These are phyloP conservation scores for Penicillium sp. DNA, from an alignment of 2,329 filamentous ascomycete genomes.

Conservation along the genomic window DNA sequence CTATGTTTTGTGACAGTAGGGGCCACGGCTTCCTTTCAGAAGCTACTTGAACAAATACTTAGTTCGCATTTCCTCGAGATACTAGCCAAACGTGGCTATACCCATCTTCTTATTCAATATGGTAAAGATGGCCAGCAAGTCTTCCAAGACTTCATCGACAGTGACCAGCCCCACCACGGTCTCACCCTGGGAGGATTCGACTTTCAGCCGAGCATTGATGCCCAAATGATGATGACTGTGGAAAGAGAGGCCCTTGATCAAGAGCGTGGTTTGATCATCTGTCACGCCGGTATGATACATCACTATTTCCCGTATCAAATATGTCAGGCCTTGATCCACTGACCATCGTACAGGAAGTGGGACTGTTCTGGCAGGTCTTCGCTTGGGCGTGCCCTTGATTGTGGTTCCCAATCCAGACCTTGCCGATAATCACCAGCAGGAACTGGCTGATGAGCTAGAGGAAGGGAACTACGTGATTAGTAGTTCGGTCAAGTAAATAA, in stretches of 20 bases:
- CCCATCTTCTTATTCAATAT: slow-evolving; percentile 75
- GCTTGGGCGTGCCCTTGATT: slow-evolving; percentile 72
- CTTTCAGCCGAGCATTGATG: slow-evolving; percentile 62
- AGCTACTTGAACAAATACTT: slow-evolving; percentile 67
- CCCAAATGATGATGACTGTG: slow-evolving; percentile 58
- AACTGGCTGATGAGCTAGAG: slow-evolving; percentile 76
- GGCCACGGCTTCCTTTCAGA: slow-evolving; percentile 80
- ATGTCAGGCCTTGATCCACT: neutral
- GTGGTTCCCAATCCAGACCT: slow-evolving; percentile 83
- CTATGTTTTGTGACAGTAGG: slow-evolving; percentile 85
- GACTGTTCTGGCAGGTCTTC: slow-evolving; percentile 79
- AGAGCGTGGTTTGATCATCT: slow-evolving; percentile 72
- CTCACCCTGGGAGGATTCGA: slow-evolving; percentile 63
- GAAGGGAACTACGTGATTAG: slow-evolving; percentile 74
- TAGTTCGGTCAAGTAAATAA: slow-evolving; percentile 63
- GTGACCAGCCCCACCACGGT: slow-evolving; percentile 31
- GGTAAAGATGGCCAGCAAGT: slow-evolving; percentile 63
- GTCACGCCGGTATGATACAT: slow-evolving; percentile 71
- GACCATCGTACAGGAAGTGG: slow-evolving; percentile 67
- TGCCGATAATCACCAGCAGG: slow-evolving; percentile 86
- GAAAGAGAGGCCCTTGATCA: slow-evolving; percentile 42
- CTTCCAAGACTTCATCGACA: slow-evolving; percentile 43
- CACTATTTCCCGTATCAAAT: slow-evolving; percentile 10
- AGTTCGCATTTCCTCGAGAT: slow-evolving; percentile 61
- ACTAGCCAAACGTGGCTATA: slow-evolving; percentile 63